Conservation (phyloP, 495 filamentous ascomycete genomes). For the Platismatia glauca region DNA sequence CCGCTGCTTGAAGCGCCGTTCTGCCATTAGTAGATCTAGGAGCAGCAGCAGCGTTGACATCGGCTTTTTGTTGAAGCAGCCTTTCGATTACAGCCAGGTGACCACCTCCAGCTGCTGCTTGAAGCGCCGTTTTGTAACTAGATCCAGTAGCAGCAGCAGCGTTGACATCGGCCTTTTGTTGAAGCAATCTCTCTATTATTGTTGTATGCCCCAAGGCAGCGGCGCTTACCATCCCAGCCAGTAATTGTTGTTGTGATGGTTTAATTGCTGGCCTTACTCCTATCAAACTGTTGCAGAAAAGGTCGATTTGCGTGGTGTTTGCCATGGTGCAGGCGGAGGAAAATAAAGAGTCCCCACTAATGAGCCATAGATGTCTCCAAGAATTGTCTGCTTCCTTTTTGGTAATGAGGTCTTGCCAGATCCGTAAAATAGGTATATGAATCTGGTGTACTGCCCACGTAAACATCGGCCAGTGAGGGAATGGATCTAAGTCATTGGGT, state of each 20-base stretch:
- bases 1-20: too few species aligned
- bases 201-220: background rate
- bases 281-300: conserved; percentile 1
- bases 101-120: conserved; percentile 6
- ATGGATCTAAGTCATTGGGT: background rate
- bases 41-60: too few species aligned
- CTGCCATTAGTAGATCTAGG: too few species aligned
- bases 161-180: conserved; percentile 9
- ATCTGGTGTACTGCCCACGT: background rate
- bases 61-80: too few species aligned
- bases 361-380: background rate
- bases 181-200: conserved; percentile 13
- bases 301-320: conserved; percentile 1
- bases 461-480: conserved; percentile 1
- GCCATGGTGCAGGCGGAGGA: background rate
- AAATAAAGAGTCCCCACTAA: background rate
- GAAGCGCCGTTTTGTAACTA: conserved; percentile 7
- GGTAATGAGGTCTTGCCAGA: conserved; percentile 2
- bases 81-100: conserved; percentile 7
- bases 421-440: conserved; percentile 8
- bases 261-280: conserved; percentile 2
- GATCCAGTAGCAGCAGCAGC: conserved; percentile 2
- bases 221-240: conserved; percentile 1
- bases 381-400: conserved; percentile 4
- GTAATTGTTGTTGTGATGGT: conserved; percentile 5